Evolutionary conservation across 352 stramenopile species (phyloP).

Genomic region (Pythium folliculosum): DNA sequence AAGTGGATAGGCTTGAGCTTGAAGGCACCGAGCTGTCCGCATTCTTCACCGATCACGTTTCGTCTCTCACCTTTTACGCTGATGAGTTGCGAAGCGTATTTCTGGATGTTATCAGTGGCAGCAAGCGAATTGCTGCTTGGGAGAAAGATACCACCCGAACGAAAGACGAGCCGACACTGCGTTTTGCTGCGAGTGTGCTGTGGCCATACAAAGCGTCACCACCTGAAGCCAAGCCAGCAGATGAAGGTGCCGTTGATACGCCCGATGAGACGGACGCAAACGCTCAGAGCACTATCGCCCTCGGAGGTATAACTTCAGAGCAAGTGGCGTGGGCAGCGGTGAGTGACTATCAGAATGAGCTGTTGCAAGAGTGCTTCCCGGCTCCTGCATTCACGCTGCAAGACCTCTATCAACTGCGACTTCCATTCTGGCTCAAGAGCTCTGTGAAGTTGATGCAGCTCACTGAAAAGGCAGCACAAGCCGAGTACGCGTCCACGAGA

Average conservation of each 20-base stretch:
- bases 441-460: conserved; percentile 50
- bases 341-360: conserved; percentile 61
- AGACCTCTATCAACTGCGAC: conserved; percentile 58
- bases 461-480: conserved; percentile 73
- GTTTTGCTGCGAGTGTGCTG: conserved; percentile 69
- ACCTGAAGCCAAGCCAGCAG: neutral
- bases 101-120: conserved; percentile 45
- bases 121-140: conserved; percentile 64
- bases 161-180: conserved; percentile 75
- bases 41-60: conserved; percentile 66
- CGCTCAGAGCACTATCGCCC: neutral
- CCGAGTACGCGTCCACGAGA: conserved; percentile 67
- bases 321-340: conserved; percentile 75
- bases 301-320: conserved; percentile 66
- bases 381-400: conserved; percentile 58
- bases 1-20: conserved; percentile 24
- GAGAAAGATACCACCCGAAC: conserved; percentile 47
- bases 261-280: neutral
- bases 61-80: conserved; percentile 55
- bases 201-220: conserved; percentile 45
- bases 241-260: neutral
- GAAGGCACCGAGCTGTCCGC: conserved; percentile 40
- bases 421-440: conserved; percentile 83
- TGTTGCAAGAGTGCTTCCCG: conserved; percentile 76
- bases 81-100: conserved; percentile 45